Evolutionary conservation across 257 asterid species (phyloP).

Genomic region (Voacanga thouarsii): DNA sequence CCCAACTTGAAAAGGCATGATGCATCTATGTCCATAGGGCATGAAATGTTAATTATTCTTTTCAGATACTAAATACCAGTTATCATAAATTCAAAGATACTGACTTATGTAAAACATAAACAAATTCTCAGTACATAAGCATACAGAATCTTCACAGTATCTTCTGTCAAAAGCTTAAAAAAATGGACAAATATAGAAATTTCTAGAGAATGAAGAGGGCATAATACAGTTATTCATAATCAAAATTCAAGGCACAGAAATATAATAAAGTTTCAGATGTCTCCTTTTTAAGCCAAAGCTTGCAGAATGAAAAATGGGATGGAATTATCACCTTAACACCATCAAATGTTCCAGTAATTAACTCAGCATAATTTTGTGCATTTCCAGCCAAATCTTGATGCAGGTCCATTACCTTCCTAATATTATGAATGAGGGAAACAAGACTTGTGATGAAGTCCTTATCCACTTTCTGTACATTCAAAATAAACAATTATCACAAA

Average conservation of each 20-base stretch:
- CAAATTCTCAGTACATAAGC: background rate
- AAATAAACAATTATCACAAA: constrained; percentile 3
- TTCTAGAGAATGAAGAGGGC: background rate
- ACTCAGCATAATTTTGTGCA: constrained; percentile 51
- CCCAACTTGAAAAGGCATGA: background rate
- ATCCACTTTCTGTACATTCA: constrained; percentile 64
- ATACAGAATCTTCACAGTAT: background rate
- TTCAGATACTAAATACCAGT: background rate
- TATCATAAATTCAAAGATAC: background rate
- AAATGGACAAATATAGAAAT: background rate
- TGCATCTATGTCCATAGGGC: background rate
- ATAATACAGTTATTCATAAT: background rate
- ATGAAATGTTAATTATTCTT: background rate
- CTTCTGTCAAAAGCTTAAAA: background rate
- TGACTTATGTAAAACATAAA: background rate
- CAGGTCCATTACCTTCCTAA: constrained; percentile 48
- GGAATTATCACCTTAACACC: constrained; percentile 68
- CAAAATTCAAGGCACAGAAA: background rate
- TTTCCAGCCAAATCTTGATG: constrained; percentile 57
- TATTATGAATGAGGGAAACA: constrained; percentile 46
- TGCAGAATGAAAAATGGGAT: background rate
- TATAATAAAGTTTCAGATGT: background rate
- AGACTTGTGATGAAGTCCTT: constrained; percentile 58
- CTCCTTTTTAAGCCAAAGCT: background rate
- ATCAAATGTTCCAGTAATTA: constrained; percentile 73